A percentile compares a stretch with the other conserved stretches of the same genome.
These are phyloP conservation scores for Chalciporus sp. DNA, from an alignment of 1,284 basidiomycete genomes.

Conservation along the genomic window DNA sequence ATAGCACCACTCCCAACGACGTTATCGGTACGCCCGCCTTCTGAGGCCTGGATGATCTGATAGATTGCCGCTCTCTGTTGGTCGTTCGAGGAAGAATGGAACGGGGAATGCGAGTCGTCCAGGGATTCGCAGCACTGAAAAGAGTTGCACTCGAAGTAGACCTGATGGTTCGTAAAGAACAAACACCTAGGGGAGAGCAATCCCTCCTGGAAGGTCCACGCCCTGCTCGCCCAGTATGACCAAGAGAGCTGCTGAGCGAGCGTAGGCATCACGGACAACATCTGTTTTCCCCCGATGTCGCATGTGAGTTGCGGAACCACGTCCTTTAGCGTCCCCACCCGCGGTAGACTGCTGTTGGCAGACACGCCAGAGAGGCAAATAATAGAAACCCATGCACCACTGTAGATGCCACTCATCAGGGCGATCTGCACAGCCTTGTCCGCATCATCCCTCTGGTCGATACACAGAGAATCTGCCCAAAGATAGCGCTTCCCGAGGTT, in stretches of 20 bases:
- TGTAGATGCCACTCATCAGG: constrained; percentile 22
- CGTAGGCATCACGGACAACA: constrained; percentile 18
- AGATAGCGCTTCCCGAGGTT: constrained; percentile 18
- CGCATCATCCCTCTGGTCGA: constrained; percentile 8
- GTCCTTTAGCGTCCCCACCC: constrained; percentile 7
- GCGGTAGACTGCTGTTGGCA: constrained; percentile 14
- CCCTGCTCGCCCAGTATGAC: constrained; percentile 13
- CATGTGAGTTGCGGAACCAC: constrained; percentile 11
- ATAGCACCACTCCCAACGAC: not conserved
- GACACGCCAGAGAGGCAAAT: constrained; percentile 9
- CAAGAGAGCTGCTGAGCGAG: constrained; percentile 6
- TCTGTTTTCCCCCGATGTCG: constrained; percentile 1
- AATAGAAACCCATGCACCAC: constrained; percentile 16
- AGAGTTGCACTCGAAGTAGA: constrained; percentile 24
- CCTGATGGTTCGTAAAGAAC: constrained; percentile 27
- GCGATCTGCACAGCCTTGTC: constrained; percentile 19
- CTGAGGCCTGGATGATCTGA: not conserved
- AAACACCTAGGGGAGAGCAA: constrained; percentile 18
- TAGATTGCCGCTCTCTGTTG: not conserved
- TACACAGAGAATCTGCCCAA: constrained; percentile 26
- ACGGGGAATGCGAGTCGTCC: not conserved
- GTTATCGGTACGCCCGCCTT: not conserved
- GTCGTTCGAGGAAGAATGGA: not conserved
- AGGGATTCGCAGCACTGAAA: constrained; percentile 2
- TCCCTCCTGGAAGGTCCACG: constrained; percentile 25